Evolutionary conservation across 805 yeast species (phyloP).

Genomic region (Myxozyma melibiosi): DNA sequence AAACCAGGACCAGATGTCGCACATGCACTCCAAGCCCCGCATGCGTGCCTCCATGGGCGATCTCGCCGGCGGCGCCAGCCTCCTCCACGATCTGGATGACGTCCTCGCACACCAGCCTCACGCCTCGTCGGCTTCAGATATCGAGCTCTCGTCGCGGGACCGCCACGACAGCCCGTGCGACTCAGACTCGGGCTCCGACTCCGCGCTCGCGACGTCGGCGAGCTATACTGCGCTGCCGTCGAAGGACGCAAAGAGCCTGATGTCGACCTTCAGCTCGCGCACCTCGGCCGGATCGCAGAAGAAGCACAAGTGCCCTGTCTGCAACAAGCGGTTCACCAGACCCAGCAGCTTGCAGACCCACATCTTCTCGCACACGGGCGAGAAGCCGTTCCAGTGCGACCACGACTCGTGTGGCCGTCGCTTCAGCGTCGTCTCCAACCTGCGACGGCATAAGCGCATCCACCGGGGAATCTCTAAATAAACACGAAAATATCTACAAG

Average conservation of each 20-base stretch:
- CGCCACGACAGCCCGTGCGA: too few relatives aligned
- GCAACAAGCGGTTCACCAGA: slow-evolving; percentile 77
- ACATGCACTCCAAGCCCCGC: too few relatives aligned
- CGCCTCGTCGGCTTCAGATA: not conserved
- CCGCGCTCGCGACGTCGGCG: too few relatives aligned
- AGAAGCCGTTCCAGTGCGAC: slow-evolving; percentile 65
- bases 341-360: slow-evolving; percentile 84
- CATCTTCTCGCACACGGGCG: slow-evolving; percentile 76
- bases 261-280: slow-evolving; percentile 33
- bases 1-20: not conserved
- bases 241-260: slow-evolving; percentile 17
- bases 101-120: not conserved
- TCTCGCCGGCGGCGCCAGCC: too few relatives aligned
- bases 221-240: too few relatives aligned
- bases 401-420: slow-evolving; percentile 67
- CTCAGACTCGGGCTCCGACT: too few relatives aligned
- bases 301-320: slow-evolving; percentile 48
- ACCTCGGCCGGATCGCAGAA: slow-evolving; percentile 23
- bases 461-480: slow-evolving; percentile 44
- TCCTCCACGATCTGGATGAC: not conserved
- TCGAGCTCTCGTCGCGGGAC: too few relatives aligned
- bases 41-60: too few relatives aligned
- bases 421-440: slow-evolving; percentile 76
- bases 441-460: slow-evolving; percentile 74
- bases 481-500: not conserved